Base-by-base conservation (phyloP, 768 basidiomycete genomes). In the Russula vinacea region DNA sequence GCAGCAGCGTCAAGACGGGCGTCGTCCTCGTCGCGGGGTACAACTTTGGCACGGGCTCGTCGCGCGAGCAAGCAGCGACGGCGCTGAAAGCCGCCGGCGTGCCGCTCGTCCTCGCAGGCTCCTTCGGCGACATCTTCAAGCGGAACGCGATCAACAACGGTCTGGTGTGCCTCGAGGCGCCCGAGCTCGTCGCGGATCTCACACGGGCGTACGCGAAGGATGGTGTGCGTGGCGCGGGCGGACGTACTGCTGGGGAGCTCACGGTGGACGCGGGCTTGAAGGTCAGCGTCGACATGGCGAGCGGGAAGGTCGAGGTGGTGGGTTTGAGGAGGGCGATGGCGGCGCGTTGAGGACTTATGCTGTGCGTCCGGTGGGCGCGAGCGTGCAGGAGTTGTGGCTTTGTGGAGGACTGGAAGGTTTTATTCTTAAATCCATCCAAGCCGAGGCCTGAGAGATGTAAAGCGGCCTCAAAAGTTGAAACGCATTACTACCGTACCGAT, bases 111-210 rank as follows among this genome's bases (percentile, higher is more conserved):
- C 83, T 99, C 62, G 94, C 94, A n/a, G 97, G 95, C 39, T 97
- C 94, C 35, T 99, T 99, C 70, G 96, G 97, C 11, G 97, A 99
- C 74, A 98, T 98, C 71, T 99, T 97, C 83, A 98, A 98, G 79
- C 87, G 97, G 37, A 99, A 99, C 75, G 90, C 94, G 19, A 98
- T 98, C 78, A 99, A 99, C 78, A 98, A 99, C 73, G 96, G 94
- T 11, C 81, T 99, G 7, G 92, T 99, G 56, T 97, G 97, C 72
- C 76, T 98, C 51, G 96, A 98, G 76, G 89, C 86, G 63, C 95
- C 96, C 0, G 90, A 90, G 71, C 84, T 99, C 45, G 89, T 98
- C 19, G 76, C 78, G 19, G 94, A 97, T 69, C 79, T 98, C 60
- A 98, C 97, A 1, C 76, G 77, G 45, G 74, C 77, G 53, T 92